Base-by-base conservation (phyloP, 2,329 filamentous ascomycete genomes). In the Iodosphaeria phyllophila region DNA sequence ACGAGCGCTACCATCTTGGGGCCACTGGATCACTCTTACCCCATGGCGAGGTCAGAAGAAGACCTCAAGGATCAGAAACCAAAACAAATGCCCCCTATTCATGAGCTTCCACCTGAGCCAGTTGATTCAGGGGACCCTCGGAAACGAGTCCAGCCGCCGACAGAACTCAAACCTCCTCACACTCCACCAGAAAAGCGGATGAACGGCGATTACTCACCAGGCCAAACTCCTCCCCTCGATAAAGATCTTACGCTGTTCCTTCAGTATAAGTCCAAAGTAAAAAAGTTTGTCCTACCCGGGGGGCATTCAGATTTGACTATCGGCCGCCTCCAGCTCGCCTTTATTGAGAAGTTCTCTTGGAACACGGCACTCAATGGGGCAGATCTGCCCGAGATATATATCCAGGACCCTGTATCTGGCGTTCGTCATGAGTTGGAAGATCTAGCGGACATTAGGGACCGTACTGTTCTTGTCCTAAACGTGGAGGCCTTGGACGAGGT, bases 291-390 rank as follows among this genome's bases (percentile, higher is more conserved):
- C 10, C 64, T 95, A 17, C 56, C 79, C 1, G 83, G 91, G 44
- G 86, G 86, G 2, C 74, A 74, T 35, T 72, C 74, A 16, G 82
- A 86, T 32, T 60, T 98, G 8, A 86, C 80, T 3, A 74, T 93
- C 30, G 83, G 83, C 1, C 69, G 84, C 13, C 51, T 98, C 29
- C 86, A 98, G 47, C 63, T 98, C 15, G 86, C 89, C 1, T 98
- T 98, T 39, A 98, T 98, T 38, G 89, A 98, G 38, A 98, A 93
- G 46, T 98, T 98, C 44, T 89, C 86, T 0, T 98, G 91, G 84
- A 95, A 92, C 39, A 93, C 86, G 1, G 84, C 95, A 38, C 76
- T 82, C 31, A 91, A 93, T 40, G 89, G 89, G 6, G 69, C 72
- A 9, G 89, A 98, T 44, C 54, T 98, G 22, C 89, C 89, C 0